These are phyloP conservation scores for Trypanosoma grayi DNA, from an alignment of 208 protist species.

Conservation along the genomic window DNA sequence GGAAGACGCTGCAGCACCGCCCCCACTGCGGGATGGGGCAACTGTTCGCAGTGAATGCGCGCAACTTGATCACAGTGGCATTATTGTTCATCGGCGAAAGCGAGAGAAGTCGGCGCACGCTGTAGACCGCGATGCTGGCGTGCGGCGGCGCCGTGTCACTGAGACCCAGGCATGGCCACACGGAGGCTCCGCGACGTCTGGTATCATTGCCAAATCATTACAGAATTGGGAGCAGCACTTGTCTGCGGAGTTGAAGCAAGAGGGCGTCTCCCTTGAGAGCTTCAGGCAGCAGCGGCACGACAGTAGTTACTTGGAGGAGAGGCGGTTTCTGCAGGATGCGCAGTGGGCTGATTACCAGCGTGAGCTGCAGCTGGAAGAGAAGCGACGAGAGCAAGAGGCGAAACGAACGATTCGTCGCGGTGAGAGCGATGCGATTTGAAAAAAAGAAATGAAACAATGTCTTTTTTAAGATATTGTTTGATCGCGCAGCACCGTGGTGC, in stretches of 20 bases:
- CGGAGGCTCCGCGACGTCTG: slow-evolving; percentile 17
- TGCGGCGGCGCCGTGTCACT: neutral
- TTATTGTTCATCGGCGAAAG: slow-evolving; percentile 17
- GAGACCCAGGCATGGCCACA: neutral
- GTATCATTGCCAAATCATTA: slow-evolving; percentile 67
- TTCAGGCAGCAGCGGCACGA: slow-evolving; percentile 55
- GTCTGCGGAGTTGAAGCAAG: slow-evolving; percentile 32
- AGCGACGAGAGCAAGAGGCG: slow-evolving; percentile 42
- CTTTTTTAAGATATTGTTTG: slow-evolving; percentile 14
- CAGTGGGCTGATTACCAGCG: slow-evolving; percentile 71
- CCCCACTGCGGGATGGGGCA: neutral
- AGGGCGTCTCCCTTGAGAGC: slow-evolving; percentile 71
- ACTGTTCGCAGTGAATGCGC: slow-evolving; percentile 12
- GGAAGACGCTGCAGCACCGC: neutral
- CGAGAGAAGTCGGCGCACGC: slow-evolving; percentile 11
- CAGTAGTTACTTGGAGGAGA: slow-evolving; percentile 65
- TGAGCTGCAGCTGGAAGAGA: slow-evolving; percentile 49
- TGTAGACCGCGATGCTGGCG: neutral
- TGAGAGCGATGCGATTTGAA: slow-evolving; percentile 23
- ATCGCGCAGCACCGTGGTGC: neutral
- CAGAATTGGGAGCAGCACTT: slow-evolving; percentile 64
- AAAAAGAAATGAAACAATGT: slow-evolving; percentile 10
- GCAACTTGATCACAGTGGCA: neutral
- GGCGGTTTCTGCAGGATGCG: slow-evolving; percentile 50
- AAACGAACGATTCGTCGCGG: slow-evolving; percentile 60